A percentile compares a stretch with the other conserved stretches of the same genome.
Evolutionary conservation across 768 basidiomycete species (phyloP).

Genomic region (Tulasnella sp.): DNA sequence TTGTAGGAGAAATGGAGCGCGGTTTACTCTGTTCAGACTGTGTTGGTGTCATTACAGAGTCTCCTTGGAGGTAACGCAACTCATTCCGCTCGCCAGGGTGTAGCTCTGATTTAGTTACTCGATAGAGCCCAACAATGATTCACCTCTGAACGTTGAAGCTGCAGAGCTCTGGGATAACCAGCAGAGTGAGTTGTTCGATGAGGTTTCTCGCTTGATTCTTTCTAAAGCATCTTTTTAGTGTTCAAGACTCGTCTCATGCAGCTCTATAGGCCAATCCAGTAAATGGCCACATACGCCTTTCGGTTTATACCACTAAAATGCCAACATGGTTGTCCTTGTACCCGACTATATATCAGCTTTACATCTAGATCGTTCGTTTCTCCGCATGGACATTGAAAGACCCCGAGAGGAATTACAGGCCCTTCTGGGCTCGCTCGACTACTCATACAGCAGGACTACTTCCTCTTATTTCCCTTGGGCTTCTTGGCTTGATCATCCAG

Average conservation of each 20-base stretch:
- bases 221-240: background rate
- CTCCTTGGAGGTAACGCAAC: constrained; percentile 61
- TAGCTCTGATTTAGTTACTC: background rate
- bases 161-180: constrained; percentile 61
- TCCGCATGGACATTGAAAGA: too few species aligned
- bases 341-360: background rate
- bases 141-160: constrained; percentile 80
- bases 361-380: too few species aligned
- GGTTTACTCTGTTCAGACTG: constrained; percentile 83
- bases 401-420: too few species aligned
- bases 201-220: background rate
- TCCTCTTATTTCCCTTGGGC: background rate
- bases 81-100: background rate
- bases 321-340: background rate
- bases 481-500: constrained; percentile 27
- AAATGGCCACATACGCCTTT: background rate
- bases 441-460: background rate
- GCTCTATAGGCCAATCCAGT: constrained; percentile 4
- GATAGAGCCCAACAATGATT: constrained; percentile 84
- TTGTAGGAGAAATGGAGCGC: constrained; percentile 85
- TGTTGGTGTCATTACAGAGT: constrained; percentile 78
- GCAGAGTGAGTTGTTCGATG: constrained; percentile 3
- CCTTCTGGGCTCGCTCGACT: too few species aligned
- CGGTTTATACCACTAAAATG: background rate
- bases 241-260: constrained; percentile 8